Conservation (phyloP, 176 grass and related monocot species). For the Tillandsia fasciculata region DNA sequence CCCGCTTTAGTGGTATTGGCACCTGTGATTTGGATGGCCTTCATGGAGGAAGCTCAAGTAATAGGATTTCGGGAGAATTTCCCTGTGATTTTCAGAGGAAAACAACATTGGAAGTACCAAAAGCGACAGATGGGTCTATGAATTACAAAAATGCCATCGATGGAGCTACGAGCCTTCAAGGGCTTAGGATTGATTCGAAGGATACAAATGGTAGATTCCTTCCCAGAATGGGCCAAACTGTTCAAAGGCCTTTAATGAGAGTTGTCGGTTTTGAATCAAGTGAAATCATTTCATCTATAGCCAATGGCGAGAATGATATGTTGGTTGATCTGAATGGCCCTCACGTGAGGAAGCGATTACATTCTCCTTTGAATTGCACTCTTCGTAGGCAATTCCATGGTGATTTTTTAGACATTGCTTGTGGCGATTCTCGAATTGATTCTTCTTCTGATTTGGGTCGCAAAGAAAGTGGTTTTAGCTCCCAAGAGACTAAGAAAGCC, state of each 20-base stretch:
- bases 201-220: conserved; percentile 33
- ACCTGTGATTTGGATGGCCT: conserved; percentile 25
- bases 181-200: conserved; percentile 33
- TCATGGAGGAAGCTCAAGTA: conserved; percentile 23
- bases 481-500: conserved; percentile 66
- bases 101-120: conserved; percentile 13
- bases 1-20: conserved; percentile 7
- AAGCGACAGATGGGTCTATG: conserved; percentile 25
- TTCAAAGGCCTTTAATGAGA: conserved; percentile 44
- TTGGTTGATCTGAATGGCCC: conserved; percentile 22
- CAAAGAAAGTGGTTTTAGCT: conserved; percentile 25
- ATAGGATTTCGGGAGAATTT: conserved; percentile 15
- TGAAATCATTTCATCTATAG: conserved; percentile 37
- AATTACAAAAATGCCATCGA: conserved; percentile 18
- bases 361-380: conserved; percentile 60
- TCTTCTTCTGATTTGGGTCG: conserved; percentile 13
- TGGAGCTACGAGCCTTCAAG: conserved; percentile 26
- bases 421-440: conserved; percentile 17
- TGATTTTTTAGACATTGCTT: conserved; percentile 59
- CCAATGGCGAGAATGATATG: conserved; percentile 25
- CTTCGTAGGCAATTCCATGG: conserved; percentile 44
- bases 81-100: conserved; percentile 42
- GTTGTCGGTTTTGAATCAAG: conserved; percentile 77
- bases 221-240: conserved; percentile 22
- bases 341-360: conserved; percentile 64